Evolutionary conservation across 176 grass and related monocot genomes (phyloP), one percentile per base, ranked within the genome.

Genomic region (Cenchrus fungigraminus): DNA sequence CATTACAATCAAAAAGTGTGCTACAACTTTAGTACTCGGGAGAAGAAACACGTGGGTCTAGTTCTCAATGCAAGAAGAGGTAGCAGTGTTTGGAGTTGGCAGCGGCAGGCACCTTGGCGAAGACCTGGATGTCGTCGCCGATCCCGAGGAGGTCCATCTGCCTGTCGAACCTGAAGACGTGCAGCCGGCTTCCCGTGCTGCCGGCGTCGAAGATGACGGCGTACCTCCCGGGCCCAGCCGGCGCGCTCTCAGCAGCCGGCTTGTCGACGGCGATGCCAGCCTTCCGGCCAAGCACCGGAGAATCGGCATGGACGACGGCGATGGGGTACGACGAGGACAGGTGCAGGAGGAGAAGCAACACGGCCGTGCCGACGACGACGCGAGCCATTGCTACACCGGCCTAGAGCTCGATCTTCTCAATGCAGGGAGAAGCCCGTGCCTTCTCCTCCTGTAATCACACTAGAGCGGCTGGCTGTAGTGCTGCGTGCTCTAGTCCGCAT

Each of bases 141-240:
- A 73, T 73, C 3, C 22, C 11, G 46, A 51, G n/a, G 12, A 73
- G 46, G 22, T 73, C 70, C 46, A 73, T 51, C 46, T 52, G 6
- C 1, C 47, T 73, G 70, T 73, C 70, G 12, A 73, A 73, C 46
- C 70, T 73, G 70, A 73, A 73, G 70, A 73, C 70, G 3, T 73
- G 70, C 46, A 73, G 6, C 70, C 70, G 46, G 1, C 12, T 73
- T 12, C 70, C 70, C 44, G 70, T 73, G 70, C 70, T 52, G 70
- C 70, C 70, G 47, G 46, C 70, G 22, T 73, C 70, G 46, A 73
- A 73, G 70, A 73, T 73, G 22, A 73, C 70, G 46, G 70, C 70
- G 46, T 73, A 73, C 44, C 46, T 51, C 44, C 70, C 68, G 4
- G 43, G 42, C 40, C 68, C 68, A 46, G 22, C 19, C 11, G 70